These are phyloP conservation scores for Prillingera fragicola DNA, from an alignment of 1,284 basidiomycete genomes.

Conservation along the genomic window DNA sequence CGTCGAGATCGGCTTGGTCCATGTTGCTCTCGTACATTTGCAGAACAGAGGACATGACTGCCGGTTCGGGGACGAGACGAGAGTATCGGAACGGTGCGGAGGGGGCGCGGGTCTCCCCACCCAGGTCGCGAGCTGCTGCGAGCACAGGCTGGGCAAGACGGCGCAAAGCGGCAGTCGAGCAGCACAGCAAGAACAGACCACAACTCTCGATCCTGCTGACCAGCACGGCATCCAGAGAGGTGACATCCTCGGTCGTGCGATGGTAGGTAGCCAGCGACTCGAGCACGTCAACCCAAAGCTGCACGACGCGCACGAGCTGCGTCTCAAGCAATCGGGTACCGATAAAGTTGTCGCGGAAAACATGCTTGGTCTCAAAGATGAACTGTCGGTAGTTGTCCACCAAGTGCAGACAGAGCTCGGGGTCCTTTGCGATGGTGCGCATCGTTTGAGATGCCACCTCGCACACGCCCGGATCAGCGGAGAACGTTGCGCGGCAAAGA, in stretches of 20 bases:
- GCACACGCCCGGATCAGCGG: slow-evolving; percentile 71
- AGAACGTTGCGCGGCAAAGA: slow-evolving; percentile 72
- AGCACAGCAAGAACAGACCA: slow-evolving; percentile 72
- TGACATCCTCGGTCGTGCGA: slow-evolving; percentile 38
- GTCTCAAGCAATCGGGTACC: slow-evolving; percentile 61
- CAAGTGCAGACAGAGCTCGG: slow-evolving; percentile 57
- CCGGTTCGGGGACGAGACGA: slow-evolving; percentile 24
- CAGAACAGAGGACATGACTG: slow-evolving; percentile 23
- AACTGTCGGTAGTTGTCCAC: slow-evolving; percentile 67
- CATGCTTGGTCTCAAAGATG: slow-evolving; percentile 66
- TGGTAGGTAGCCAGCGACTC: slow-evolving; percentile 60
- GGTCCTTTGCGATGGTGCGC: slow-evolving; percentile 62
- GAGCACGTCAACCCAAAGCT: slow-evolving; percentile 70
- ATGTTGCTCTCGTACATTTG: slow-evolving; percentile 32
- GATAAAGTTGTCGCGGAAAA: slow-evolving; percentile 62
- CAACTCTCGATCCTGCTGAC: slow-evolving; percentile 62
- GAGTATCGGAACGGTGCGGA: slow-evolving; percentile 42
- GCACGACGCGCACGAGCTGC: slow-evolving; percentile 55
- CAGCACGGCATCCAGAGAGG: slow-evolving; percentile 33
- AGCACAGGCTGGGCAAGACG: slow-evolving; percentile 32
- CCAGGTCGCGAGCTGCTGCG: slow-evolving; percentile 31
- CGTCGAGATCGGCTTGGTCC: slow-evolving; percentile 35
- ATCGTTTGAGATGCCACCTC: slow-evolving; percentile 66
- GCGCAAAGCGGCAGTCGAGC: slow-evolving; percentile 48
- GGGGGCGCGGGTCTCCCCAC: slow-evolving; percentile 31